Base-by-base conservation (phyloP, 495 filamentous ascomycete genomes). In the Penicillium simplicissimum region DNA sequence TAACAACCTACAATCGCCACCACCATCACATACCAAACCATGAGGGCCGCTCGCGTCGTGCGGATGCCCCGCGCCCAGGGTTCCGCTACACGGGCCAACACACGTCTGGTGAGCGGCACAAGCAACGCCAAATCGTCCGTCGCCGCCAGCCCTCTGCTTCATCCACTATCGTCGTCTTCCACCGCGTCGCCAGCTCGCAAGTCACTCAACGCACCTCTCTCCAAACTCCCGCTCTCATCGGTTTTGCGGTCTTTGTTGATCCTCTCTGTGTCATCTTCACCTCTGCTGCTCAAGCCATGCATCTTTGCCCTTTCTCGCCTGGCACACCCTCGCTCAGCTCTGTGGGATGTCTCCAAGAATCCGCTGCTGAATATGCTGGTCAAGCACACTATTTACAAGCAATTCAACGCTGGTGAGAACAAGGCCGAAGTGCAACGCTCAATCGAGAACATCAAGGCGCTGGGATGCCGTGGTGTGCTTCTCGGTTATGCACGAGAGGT, bases 231-330 rank as follows among this genome's bases (percentile, higher is more conserved):
- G 3, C 76, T 92, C 0, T 83, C 83, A 15, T 86, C 81, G 23
- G 81, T 98, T 49, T 73, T 97, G 45, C 89, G 94, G 28, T 93
- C 91, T 9, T 79, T 93, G 60, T 79, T 90, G 58, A 89, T 92
- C 14, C 89, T 90, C 14, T 86, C 86, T 21, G 81, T 97, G 57
- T 96, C 93, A 0, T 91, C 90, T 9, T 94, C 91, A 1, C 83
- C 86, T 0, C 60, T 88, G 19, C 83, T 96, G 7, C 82, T 97
- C 25, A 79, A 80, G 34, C 87, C 88, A 33, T 93, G 87, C 43
- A 84, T 93, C 33, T 80, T 81, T 47, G 74, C 88, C 17, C 88
- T 96, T 62, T 85, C 84, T 4, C 68, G 78, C n/a, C 80, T 96
- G 64, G 89, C 91, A 13, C 78, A 92, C 64, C 87, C 89, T 19